phyloP scores from a whole-genome alignment of 148 eudicot species.

The Amaranthus hypochondriacus region DNA sequence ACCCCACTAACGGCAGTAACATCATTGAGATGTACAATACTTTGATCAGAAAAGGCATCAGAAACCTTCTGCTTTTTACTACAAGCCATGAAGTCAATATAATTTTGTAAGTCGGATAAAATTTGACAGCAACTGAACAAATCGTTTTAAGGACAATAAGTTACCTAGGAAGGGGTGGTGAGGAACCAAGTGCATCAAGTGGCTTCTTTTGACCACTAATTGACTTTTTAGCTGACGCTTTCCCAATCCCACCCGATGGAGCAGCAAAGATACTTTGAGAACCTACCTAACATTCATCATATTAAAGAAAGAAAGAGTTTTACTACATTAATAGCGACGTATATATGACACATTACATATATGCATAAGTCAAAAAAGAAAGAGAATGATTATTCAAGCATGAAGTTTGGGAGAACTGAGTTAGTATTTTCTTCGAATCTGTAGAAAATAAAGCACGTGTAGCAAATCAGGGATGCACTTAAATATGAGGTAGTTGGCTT shows the following conservation, averaged over 20 bases:
- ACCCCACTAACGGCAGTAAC: conserved; percentile 98
- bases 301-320: conserved; percentile 9
- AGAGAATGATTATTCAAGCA: neutral
- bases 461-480: neutral
- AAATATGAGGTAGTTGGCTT: neutral
- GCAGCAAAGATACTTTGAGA: conserved; percentile 41
- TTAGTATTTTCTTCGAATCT: neutral
- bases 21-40: conserved; percentile 98
- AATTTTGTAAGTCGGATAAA: neutral
- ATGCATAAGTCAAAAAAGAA: neutral
- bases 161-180: conserved; percentile 72
- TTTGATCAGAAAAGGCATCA: conserved; percentile 64
- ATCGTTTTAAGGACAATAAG: conserved; percentile 5
- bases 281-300: conserved; percentile 27
- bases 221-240: conserved; percentile 53
- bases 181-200: conserved; percentile 59
- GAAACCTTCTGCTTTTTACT: conserved; percentile 94
- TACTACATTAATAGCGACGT: neutral
- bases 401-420: neutral
- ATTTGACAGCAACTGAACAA: neutral
- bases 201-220: conserved; percentile 71
- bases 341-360: neutral
- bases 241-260: conserved; percentile 34
- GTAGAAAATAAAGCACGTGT: too few relatives aligned
- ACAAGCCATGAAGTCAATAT: conserved; percentile 15